Evolutionary conservation across 2,329 filamentous ascomycete species (phyloP), one percentile per base, ranked within the genome.

Genomic region (Calonectria multiphialidica): DNA sequence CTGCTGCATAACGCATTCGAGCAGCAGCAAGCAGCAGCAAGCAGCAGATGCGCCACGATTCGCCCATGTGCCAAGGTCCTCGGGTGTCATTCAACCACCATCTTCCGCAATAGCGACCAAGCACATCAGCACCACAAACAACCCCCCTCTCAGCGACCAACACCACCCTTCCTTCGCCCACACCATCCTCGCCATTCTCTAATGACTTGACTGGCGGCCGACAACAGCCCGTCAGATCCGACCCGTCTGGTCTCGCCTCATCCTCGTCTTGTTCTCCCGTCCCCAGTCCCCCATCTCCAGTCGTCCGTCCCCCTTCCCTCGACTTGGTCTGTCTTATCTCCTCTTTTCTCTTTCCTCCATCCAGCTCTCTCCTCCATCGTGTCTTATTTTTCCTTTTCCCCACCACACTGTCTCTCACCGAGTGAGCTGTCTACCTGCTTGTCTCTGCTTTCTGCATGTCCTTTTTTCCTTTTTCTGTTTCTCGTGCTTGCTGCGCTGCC

Each of bases 51-150:
- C 35, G 57, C 57, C 57, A 61, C 57, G 30, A 42, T 44, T 18
- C 53, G 8, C 57, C 57, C 57, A 61, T 61, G 35, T 61, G 57
- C 57, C 57, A 61, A 42, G 35, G 23, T 61, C 57, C 57, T 44
- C 57, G 37, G 57, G 57, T 61, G 37, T 44, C 37, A 61, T 61
- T 61, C 57, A 61, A 44, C 53, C 57, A 61, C 57, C 57, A 61
- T 61, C 37, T 61, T 44, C 35, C 15, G 37, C 21, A 25, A 61
- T 23, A 30, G 28, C 28, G 28, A 30, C 28, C 28, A 30, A 30
- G 28, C 28, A 30, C 28, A 30, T 30, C 28, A 30, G 28, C 28
- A 30, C 28, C 28, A 30, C 5, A 30, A 30, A 30, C 28, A 21
- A 61, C 35, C 35, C 42, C 33, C 42, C 42, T 44, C 7, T 18